Evolutionary conservation across 495 filamentous ascomycete genomes (phyloP).

Genomic region (Penicillium egyptiacum): DNA sequence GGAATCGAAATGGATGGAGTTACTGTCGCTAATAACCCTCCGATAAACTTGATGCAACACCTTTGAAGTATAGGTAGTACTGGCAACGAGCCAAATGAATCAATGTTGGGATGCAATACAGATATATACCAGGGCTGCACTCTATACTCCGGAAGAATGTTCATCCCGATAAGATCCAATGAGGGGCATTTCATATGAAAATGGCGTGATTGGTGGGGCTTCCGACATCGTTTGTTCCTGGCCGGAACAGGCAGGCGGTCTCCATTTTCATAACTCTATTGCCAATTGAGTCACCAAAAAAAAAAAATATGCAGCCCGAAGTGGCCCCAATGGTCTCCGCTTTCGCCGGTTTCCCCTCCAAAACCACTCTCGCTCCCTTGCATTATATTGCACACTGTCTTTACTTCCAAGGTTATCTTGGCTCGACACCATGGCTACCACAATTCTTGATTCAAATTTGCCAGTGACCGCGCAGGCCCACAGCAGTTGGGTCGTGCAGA

Average conservation of each 20-base stretch:
- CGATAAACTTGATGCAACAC: neutral
- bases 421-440: conserved; percentile 23
- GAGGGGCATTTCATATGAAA: neutral
- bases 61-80: neutral
- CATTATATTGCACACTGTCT: conserved; percentile 2
- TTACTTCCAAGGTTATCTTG: conserved; percentile 3
- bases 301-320: conserved; percentile 4
- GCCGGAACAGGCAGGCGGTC: conserved; percentile 1
- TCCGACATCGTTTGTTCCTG: conserved; percentile 15
- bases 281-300: conserved; percentile 8
- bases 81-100: neutral
- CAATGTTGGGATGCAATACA: neutral
- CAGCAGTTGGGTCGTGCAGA: conserved; percentile 74
- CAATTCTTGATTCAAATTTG: conserved; percentile 18
- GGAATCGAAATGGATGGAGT: neutral
- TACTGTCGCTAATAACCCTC: neutral
- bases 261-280: conserved; percentile 6
- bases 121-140: neutral
- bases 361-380: neutral
- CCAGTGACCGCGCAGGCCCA: conserved; percentile 16
- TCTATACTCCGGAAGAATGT: neutral
- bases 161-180: neutral
- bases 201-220: conserved; percentile 11
- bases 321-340: conserved; percentile 10
- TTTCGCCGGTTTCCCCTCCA: conserved; percentile 9